These are phyloP conservation scores for Saccharomyces hybrid DNA, from an alignment of 1,139 yeast species.

Conservation along the genomic window DNA sequence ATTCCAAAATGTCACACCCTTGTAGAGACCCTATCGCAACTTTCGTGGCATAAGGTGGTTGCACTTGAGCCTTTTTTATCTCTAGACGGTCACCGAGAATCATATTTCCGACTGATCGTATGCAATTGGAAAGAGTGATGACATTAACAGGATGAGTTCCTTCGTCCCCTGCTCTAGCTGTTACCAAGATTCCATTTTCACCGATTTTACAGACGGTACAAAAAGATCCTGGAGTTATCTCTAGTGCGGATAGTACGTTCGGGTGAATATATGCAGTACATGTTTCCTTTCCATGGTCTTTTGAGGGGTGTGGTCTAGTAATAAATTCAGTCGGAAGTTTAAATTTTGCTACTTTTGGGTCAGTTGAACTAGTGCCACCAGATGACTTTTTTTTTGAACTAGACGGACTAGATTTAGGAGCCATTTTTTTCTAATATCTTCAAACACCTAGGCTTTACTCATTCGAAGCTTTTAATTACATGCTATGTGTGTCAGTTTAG, in stretches of 20 bases:
- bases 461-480: background rate
- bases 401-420: conserved; percentile 23
- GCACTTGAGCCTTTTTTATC: conserved; percentile 38
- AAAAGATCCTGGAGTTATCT: conserved; percentile 46
- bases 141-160: conserved; percentile 40
- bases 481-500: background rate
- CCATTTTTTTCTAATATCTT: conserved; percentile 14
- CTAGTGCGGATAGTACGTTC: conserved; percentile 46
- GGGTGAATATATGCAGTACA: conserved; percentile 45
- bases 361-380: conserved; percentile 13
- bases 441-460: background rate
- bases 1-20: conserved; percentile 18
- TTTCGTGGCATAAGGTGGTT: conserved; percentile 44
- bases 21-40: conserved; percentile 30
- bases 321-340: conserved; percentile 41
- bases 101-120: conserved; percentile 49
- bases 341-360: conserved; percentile 28
- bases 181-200: conserved; percentile 42
- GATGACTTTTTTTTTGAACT: conserved; percentile 27
- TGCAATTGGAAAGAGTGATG: conserved; percentile 41
- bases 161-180: conserved; percentile 35
- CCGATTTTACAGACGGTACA: conserved; percentile 45
- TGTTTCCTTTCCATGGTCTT: conserved; percentile 30
- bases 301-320: conserved; percentile 45
- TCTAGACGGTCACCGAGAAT: conserved; percentile 66